Percentiles rank a stretch among this genome's conserved stretches.
Evolutionary conservation across 306 rosid genomes (phyloP).

Genomic region (Gillenia trifoliata): DNA sequence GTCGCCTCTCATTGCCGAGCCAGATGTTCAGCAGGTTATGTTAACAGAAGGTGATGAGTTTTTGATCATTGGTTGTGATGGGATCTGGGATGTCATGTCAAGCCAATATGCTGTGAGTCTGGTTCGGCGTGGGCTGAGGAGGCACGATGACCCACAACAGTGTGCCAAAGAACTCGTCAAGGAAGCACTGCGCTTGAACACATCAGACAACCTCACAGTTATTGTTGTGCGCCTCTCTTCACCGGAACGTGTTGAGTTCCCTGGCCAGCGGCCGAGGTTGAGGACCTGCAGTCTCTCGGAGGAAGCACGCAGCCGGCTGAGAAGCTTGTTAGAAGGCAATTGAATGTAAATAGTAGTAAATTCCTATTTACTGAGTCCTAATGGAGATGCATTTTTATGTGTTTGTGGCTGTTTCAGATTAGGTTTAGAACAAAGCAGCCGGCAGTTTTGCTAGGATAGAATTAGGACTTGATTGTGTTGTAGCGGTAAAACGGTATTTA

Average conservation of each 20-base stretch:
- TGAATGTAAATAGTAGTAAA: slow-evolving; percentile 33
- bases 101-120: slow-evolving; percentile 87
- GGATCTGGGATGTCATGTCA: slow-evolving; percentile 82
- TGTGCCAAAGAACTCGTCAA: slow-evolving; percentile 71
- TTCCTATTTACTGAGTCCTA: slow-evolving; percentile 20
- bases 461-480: not conserved
- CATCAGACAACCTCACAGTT: slow-evolving; percentile 81
- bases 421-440: slow-evolving; percentile 40
- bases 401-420: slow-evolving; percentile 57
- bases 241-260: slow-evolving; percentile 33
- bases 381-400: slow-evolving; percentile 20
- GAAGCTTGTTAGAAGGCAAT: slow-evolving; percentile 55
- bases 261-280: slow-evolving; percentile 49
- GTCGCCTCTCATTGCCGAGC: slow-evolving; percentile 85
- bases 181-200: slow-evolving; percentile 68
- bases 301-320: slow-evolving; percentile 53
- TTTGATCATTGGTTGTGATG: slow-evolving; percentile 84
- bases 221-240: slow-evolving; percentile 71
- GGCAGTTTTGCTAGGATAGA: slow-evolving; percentile 60
- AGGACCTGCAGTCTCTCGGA: slow-evolving; percentile 51
- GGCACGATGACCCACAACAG: slow-evolving; percentile 74
- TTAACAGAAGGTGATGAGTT: slow-evolving; percentile 83
- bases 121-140: slow-evolving; percentile 75
- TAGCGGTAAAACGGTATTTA: not conserved
- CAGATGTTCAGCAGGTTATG: slow-evolving; percentile 55